Base-by-base conservation (phyloP, 768 basidiomycete species). In the Tulasnella sp. region DNA sequence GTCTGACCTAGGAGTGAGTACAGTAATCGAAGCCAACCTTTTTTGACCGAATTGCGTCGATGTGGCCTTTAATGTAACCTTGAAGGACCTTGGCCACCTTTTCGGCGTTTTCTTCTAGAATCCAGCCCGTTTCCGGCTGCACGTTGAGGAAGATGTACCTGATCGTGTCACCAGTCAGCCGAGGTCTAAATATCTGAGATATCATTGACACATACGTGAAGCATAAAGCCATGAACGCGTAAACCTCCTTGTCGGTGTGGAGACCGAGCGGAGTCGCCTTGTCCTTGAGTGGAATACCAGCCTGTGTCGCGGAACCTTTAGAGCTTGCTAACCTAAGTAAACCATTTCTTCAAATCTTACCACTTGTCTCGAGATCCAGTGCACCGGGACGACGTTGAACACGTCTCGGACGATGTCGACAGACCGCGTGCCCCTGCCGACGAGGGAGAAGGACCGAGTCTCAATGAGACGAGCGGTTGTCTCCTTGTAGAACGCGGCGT, bases 101-200 rank as follows among this genome's bases (percentile, higher is more conserved):
- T 69, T 84, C 83, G 4, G 86, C 86, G 72, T 83, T 86, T 62
- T 82, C 80, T 75, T 86, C 83, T 29, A 88, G 76, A 32, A 84
- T 81, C 85, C 89, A 86, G 34, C 87, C 80, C 75, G 87, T 86
- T 0, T 85, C 82, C 1, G 85, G 77, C 66, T 90, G 89, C 26
- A 87, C 81, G 67, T 92, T 87, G 39, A 92, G 83, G 86, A 93
- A 94, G 73, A 94, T 81, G 78, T 85, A 92, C 47, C 91, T 92
- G 75, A 5, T 7, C 1, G 16, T n/a, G 26, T 34, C 22, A 69
- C 29, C 5, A n/a, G 2, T 70, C 19, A 70, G 35, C 8, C 8
- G 22, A 12, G 37, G 12, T n/a, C 2, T 26, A 26, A 14, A 41
- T 19, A n/a, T 5, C 8, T 29, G 34, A 32, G 22, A 19, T 0